Evolutionary conservation across 2,329 filamentous ascomycete genomes (phyloP).

Genomic region (Penicillium brasilianum): DNA sequence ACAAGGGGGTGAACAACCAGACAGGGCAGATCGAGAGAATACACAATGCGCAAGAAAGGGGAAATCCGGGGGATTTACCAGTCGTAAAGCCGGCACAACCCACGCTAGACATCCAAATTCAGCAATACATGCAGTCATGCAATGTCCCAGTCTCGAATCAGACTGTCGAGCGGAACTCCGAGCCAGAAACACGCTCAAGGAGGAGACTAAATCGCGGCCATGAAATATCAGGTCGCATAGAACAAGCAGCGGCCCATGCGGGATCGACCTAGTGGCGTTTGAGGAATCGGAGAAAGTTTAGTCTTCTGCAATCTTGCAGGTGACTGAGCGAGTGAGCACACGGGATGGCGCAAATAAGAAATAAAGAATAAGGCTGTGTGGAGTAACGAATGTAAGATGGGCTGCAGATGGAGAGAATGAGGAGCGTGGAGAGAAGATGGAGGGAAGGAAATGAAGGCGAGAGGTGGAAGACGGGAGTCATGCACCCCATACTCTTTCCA

Average conservation of each 20-base stretch:
- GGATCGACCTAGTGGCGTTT: constrained; percentile 24
- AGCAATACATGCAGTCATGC: not conserved
- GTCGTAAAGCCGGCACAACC: not conserved
- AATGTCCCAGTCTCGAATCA: not conserved
- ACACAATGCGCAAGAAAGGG: not conserved
- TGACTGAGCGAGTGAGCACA: constrained; percentile 26
- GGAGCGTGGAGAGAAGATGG: not conserved
- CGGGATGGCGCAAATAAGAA: constrained; percentile 31
- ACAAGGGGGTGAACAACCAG: not conserved
- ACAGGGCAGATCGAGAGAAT: not conserved
- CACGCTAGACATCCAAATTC: not conserved
- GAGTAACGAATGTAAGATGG: constrained; percentile 16
- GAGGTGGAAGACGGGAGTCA: not conserved
- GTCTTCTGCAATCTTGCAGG: constrained; percentile 19
- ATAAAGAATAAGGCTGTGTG: constrained; percentile 17
- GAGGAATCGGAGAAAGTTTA: constrained; percentile 4
- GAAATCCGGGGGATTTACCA: not conserved
- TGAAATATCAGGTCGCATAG: constrained; percentile 22
- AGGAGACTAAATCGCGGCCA: not conserved
- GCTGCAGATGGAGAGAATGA: too few species aligned
- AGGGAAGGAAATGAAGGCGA: constrained; percentile 3
- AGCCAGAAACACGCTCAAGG: constrained; percentile 17
- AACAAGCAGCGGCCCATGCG: constrained; percentile 33
- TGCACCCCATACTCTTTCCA: not conserved
- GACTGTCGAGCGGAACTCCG: not conserved